phyloP scores from a whole-genome alignment of 2,329 filamentous ascomycete genomes.

The Stachybotrys chartarum region DNA sequence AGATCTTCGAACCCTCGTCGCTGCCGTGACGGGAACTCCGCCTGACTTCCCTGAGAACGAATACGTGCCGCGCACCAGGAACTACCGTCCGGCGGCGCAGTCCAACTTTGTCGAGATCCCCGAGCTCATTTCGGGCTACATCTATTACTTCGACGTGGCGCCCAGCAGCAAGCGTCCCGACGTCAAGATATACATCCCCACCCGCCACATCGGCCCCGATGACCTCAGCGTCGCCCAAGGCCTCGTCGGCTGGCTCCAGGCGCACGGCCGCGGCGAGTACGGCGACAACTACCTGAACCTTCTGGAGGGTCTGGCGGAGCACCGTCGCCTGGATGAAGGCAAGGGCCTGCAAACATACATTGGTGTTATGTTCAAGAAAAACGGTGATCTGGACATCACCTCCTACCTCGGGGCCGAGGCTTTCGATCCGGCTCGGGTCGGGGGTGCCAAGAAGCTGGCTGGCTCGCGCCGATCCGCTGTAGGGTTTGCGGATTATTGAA shows the following conservation, averaged over 20 bases:
- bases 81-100: not conserved
- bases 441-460: not conserved
- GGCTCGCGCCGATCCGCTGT: not conserved
- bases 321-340: constrained; percentile 3
- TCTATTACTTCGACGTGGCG: not conserved
- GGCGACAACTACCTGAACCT: constrained; percentile 1
- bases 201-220: not conserved
- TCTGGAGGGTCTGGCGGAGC: constrained; percentile 1
- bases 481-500: not conserved
- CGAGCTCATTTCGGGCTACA: not conserved
- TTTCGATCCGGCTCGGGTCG: not conserved
- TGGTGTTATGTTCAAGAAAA: not conserved
- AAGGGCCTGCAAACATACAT: constrained; percentile 5
- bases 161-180: not conserved
- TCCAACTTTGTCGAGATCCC: not conserved
- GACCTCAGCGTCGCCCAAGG: constrained; percentile 2
- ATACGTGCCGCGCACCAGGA: not conserved
- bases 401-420: not conserved
- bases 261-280: not conserved
- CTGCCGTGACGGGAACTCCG: not conserved
- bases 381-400: constrained; percentile 1
- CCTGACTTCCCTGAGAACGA: constrained; percentile 1
- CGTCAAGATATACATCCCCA: constrained; percentile 3
- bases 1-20: constrained; percentile 1
- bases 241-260: constrained; percentile 1